These are phyloP conservation scores for Xylaria sp. DNA, from an alignment of 2,329 filamentous ascomycete species.

Conservation along the genomic window DNA sequence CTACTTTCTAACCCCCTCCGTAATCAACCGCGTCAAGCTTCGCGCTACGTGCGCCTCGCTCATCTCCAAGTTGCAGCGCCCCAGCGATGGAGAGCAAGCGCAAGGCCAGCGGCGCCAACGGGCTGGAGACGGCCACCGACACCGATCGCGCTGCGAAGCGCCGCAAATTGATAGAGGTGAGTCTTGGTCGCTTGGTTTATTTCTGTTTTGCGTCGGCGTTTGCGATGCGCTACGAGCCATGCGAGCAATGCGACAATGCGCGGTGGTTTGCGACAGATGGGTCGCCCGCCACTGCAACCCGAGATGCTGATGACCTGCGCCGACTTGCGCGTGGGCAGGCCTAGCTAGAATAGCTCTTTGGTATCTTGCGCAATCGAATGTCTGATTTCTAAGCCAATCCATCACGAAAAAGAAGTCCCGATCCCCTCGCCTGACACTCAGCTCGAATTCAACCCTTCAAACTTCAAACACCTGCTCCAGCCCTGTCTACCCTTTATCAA, in stretches of 20 bases:
- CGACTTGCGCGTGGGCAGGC: conserved; percentile 26
- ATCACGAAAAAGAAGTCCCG: conserved; percentile 24
- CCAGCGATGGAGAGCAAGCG: conserved; percentile 66
- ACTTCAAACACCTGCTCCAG: conserved; percentile 35
- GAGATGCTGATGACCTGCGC: conserved; percentile 14
- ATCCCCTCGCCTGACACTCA: conserved; percentile 13
- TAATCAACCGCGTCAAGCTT: conserved; percentile 37
- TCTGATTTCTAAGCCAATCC: conserved; percentile 35
- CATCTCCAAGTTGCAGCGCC: conserved; percentile 27
- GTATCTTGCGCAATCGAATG: conserved; percentile 38
- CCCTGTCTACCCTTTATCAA: conserved; percentile 16
- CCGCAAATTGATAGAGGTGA: conserved; percentile 64
- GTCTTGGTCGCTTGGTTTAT: conserved; percentile 40
- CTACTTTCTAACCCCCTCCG: conserved; percentile 32
- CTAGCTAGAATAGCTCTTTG: conserved; percentile 23
- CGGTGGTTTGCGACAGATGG: conserved; percentile 37
- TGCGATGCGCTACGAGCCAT: conserved; percentile 25
- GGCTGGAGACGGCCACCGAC: conserved; percentile 56
- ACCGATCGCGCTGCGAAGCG: conserved; percentile 66
- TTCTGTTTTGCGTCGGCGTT: not conserved
- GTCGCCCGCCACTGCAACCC: conserved; percentile 1
- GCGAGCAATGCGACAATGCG: conserved; percentile 27
- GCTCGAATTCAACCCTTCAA: conserved; percentile 17
- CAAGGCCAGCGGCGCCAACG: conserved; percentile 61
- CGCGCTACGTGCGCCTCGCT: conserved; percentile 36